Evolutionary conservation across 495 filamentous ascomycete genomes (phyloP).

Genomic region (Hypomontagnella monticulosa): DNA sequence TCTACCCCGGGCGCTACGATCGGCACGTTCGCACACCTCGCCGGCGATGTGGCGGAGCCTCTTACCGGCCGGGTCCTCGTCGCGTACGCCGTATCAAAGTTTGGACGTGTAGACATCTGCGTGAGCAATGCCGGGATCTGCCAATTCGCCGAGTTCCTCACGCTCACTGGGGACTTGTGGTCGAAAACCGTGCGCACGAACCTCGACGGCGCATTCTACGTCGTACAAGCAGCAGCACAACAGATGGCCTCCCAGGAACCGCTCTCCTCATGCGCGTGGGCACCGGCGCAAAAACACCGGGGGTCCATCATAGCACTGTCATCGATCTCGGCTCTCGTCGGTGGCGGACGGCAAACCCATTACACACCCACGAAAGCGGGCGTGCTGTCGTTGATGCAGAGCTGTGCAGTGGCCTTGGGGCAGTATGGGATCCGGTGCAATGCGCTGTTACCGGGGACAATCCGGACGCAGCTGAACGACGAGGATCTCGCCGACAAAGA

Average conservation of each 20-base stretch:
- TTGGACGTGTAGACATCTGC: slow-evolving; percentile 76
- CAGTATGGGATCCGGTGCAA: slow-evolving; percentile 83
- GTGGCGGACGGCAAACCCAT: slow-evolving; percentile 81
- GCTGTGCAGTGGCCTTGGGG: slow-evolving; percentile 79
- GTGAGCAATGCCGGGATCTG: slow-evolving; percentile 91
- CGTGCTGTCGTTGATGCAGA: slow-evolving; percentile 85
- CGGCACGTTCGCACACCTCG: slow-evolving; percentile 65
- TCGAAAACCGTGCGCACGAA: slow-evolving; percentile 75
- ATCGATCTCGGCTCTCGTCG: slow-evolving; percentile 86
- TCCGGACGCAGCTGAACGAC: slow-evolving; percentile 87
- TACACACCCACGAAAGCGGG: slow-evolving; percentile 95
- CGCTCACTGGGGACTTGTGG: slow-evolving; percentile 71
- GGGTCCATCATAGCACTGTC: slow-evolving; percentile 86
- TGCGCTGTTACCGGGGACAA: slow-evolving; percentile 85
- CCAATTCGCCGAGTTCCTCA: slow-evolving; percentile 82
- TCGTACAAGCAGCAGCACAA: slow-evolving; percentile 80
- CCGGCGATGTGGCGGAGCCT: slow-evolving; percentile 73
- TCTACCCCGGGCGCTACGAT: slow-evolving; percentile 34
- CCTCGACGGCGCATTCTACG: slow-evolving; percentile 86
- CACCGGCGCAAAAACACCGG: slow-evolving; percentile 48
- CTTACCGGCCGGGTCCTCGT: slow-evolving; percentile 69
- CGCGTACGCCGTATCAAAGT: slow-evolving; percentile 63
- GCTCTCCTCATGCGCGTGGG: background rate
- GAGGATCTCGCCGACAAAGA: slow-evolving; percentile 73
- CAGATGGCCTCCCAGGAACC: slow-evolving; percentile 77